Evolutionary conservation across 1,284 basidiomycete genomes (phyloP).

Genomic region (Uromyces viciae-fabae): DNA sequence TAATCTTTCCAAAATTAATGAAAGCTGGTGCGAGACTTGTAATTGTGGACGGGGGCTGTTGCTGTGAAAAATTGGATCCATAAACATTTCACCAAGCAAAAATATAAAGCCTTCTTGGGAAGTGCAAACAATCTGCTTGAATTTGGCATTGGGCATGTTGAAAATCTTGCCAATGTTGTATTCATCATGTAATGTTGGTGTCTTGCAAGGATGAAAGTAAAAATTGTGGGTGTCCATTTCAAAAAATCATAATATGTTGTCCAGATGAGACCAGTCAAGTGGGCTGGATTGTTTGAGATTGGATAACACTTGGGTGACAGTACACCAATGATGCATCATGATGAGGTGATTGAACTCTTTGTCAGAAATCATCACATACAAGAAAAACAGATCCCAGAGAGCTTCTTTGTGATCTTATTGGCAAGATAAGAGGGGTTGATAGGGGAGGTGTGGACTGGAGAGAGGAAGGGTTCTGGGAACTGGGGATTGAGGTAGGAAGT

Average conservation of each 20-base stretch:
- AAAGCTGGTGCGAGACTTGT: neutral
- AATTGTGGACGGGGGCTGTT: neutral
- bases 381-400: neutral
- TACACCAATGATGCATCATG: neutral
- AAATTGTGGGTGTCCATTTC: neutral
- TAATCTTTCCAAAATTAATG: neutral
- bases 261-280: too few species aligned
- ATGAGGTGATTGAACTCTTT: neutral
- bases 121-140: neutral
- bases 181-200: neutral
- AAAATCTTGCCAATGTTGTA: neutral
- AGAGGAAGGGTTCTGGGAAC: too few species aligned
- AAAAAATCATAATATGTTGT: neutral
- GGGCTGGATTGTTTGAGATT: too few species aligned
- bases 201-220: neutral
- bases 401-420: neutral
- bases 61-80: neutral
- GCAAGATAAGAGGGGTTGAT: neutral
- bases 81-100: neutral
- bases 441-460: too few species aligned
- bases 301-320: too few species aligned
- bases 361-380: neutral
- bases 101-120: neutral
- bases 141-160: neutral
- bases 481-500: too few species aligned